These are phyloP conservation scores for Pelargonium cotyledonis DNA, from an alignment of 441 rosid species.

Conservation along the genomic window DNA sequence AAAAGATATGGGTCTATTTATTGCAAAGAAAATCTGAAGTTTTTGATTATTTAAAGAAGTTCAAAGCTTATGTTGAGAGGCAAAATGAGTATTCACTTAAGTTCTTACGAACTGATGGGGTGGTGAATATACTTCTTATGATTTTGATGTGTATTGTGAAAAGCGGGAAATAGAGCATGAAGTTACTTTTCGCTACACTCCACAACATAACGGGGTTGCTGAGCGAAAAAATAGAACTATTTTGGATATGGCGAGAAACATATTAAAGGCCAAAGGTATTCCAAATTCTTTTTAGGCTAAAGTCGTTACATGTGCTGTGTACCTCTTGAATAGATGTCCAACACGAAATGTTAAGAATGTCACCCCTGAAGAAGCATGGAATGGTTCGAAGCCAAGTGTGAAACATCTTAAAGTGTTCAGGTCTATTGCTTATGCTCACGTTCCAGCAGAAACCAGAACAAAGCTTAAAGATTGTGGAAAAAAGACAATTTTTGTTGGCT, in stretches of 20 bases:
- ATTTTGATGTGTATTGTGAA: conserved; percentile 8
- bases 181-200: neutral
- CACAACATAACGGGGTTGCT: conserved; percentile 11
- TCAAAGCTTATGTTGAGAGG: conserved; percentile 11
- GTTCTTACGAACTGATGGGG: neutral
- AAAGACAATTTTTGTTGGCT: too few species aligned
- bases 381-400: neutral
- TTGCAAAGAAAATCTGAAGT: neutral
- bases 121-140: conserved; percentile 2
- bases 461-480: neutral
- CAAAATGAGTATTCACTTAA: neutral
- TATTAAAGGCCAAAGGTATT: neutral
- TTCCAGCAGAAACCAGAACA: neutral
- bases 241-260: neutral
- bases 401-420: conserved; percentile 9
- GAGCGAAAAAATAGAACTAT: conserved; percentile 17
- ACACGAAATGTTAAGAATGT: neutral
- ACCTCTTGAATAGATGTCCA: neutral
- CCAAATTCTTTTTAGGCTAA: conserved; percentile 12
- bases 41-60: conserved; percentile 1
- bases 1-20: conserved; percentile 13
- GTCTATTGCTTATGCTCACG: conserved; percentile 3
- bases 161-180: neutral
- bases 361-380: conserved; percentile 12
- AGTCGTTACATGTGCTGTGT: neutral